A percentile compares a stretch with the other conserved stretches of the same genome.
These are phyloP conservation scores for Fusarium albosuccineum DNA, from an alignment of 2,329 filamentous ascomycete species.

Conservation along the genomic window DNA sequence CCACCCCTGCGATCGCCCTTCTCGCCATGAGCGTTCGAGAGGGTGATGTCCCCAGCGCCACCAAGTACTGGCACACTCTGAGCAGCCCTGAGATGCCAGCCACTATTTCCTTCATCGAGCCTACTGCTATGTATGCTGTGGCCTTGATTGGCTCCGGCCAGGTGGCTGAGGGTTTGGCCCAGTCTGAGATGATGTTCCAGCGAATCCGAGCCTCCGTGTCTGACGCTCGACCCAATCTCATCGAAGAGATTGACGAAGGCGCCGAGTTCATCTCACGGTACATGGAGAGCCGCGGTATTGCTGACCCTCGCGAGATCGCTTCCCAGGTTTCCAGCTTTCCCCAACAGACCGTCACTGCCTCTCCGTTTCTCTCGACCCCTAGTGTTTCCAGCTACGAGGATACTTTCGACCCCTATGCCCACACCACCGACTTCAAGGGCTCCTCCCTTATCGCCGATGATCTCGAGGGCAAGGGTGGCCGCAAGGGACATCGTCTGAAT, in stretches of 20 bases:
- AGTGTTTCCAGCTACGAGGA: conserved; percentile 78
- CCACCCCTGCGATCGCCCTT: conserved; percentile 79
- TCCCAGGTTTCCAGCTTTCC: conserved; percentile 60
- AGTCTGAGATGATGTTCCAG: conserved; percentile 88
- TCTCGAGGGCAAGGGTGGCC: conserved; percentile 83
- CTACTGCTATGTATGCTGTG: conserved; percentile 89
- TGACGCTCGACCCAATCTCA: conserved; percentile 66
- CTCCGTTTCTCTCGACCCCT: conserved; percentile 66
- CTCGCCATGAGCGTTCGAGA: conserved; percentile 87
- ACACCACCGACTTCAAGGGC: conserved; percentile 92
- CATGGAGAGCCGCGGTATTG: conserved; percentile 68
- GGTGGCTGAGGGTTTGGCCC: conserved; percentile 81
- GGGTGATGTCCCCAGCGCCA: conserved; percentile 82
- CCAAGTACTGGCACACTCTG: conserved; percentile 84
- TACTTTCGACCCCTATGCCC: conserved; percentile 89
- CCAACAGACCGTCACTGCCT: conserved; percentile 59
- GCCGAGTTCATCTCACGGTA: conserved; percentile 75
- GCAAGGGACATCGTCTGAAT: conserved; percentile 78
- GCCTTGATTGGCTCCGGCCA: conserved; percentile 89
- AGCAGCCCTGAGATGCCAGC: conserved; percentile 71
- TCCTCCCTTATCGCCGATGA: conserved; percentile 92
- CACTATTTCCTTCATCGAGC: conserved; percentile 80
- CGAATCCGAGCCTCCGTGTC: conserved; percentile 76
- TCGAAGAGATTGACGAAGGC: conserved; percentile 89
- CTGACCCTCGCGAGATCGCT: conserved; percentile 66